Base-by-base conservation (phyloP, 2,329 filamentous ascomycete genomes). In the Erysiphe neolycopersici region DNA sequence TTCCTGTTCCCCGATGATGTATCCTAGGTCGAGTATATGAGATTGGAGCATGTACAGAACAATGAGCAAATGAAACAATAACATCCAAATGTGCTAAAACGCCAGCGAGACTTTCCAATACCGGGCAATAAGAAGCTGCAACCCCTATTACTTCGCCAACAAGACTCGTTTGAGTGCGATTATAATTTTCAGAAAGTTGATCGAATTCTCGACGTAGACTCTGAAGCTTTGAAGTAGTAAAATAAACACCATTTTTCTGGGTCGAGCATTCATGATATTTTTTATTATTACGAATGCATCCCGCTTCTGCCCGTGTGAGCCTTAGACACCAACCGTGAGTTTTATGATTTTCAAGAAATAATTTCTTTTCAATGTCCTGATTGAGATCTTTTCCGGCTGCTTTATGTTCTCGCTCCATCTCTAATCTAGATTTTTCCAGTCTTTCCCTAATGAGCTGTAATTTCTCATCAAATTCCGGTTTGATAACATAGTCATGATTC, bases 181-280 rank as follows among this genome's bases (percentile, higher is more conserved):
- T 92, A 64, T 98, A 98, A 56, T 83, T 93, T 48, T 84, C 77
- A 0, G 83, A 91, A 0, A 94, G 68, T 59, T 95, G 85, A 55
- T 98, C 87, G 51, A 92, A 84, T 54, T 98, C 87, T 43, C 87
- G 73, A 30, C 89, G 78, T 53, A 85, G 71, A 22, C 74, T 69
- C 55, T 84, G 78, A 52, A 98, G 66, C 30, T 69, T 74, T 44
- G 73, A 75, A 3, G 89, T 98, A 1, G 89, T 95, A 60, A 98
- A 98, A 63, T 89, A 98, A 44, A 95, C 89, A 38, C 89, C 89
- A 58, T 94, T 98, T 68, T 98, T 98, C 61, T 95, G 89, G 0
- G 91, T 98, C 0, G 85, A 92, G 58, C 84, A 92, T 60, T 98
- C 89, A 54, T 87, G 79, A 54, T 95, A 98, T 42, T 75, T 68